Base-by-base conservation (phyloP, 495 filamentous ascomycete species). In the Podospora pseudocomata region DNA sequence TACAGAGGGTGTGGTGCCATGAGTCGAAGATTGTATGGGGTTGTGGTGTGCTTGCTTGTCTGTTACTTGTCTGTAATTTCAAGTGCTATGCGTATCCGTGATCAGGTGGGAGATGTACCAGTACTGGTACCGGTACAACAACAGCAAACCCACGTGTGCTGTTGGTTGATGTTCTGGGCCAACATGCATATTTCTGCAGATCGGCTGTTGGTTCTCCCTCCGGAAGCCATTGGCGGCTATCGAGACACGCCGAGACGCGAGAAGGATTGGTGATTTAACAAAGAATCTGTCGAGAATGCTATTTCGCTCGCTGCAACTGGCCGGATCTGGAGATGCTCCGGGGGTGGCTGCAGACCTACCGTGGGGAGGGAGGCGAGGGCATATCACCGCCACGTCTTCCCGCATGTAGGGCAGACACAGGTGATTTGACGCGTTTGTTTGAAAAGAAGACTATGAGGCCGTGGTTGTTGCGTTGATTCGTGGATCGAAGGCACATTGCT, bases 211-310 rank as follows among this genome's bases (percentile, higher is more conserved):
- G 67, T 68, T 34, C 53, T 1, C 23, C 16, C 23, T 9, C 56
- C 16, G 30, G 30, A n/a, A 68, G 30, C 53, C 49, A 64, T 53
- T 49, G 61, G 67, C 67, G 67, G 67, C 67, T 68, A 68, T 68
- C 54, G 66, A 67, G 67, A 60, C 66, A 28, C 20, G 39, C 39
- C 39, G 39, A 49, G 39, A 49, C 13, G 9, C 9, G 15, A 49
- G 39, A 49, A 49, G 39, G 39, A 49, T 49, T 49, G 7, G 15
- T 9, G 15, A 49, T 13, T 49, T 18, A 11, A 5, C 7, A 32
- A 32, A 32, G 30, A 3, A 13, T 5, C 13, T 49, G 39, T 16
- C 9, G 39, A 16, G 6, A 49, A 49, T 49, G 39, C 5, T 49
- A 11, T 49, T 49, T 49, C 15, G 9, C 13, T 49, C 39, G 39